Evolutionary conservation across 2,329 filamentous ascomycete genomes (phyloP).

Genomic region (Tricladium varicosporioides): DNA sequence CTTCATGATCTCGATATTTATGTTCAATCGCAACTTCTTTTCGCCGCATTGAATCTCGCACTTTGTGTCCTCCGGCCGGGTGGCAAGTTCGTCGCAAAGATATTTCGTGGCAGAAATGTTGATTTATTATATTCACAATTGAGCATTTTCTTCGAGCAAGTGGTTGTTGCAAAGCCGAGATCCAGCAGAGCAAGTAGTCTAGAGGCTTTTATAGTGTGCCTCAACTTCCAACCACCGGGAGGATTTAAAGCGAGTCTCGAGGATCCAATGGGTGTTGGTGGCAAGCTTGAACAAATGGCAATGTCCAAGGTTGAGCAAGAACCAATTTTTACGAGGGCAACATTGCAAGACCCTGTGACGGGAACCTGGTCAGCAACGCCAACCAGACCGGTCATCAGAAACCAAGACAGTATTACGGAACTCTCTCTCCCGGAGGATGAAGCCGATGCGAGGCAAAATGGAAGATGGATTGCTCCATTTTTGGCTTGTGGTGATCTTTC

Average conservation of each 20-base stretch:
- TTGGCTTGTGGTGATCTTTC: slow-evolving; percentile 96
- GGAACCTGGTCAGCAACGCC: slow-evolving; percentile 41
- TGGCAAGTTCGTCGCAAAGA: slow-evolving; percentile 96
- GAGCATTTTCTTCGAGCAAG: slow-evolving; percentile 82
- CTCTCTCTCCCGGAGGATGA: slow-evolving; percentile 30
- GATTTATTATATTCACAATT: slow-evolving; percentile 93
- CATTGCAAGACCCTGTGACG: slow-evolving; percentile 45
- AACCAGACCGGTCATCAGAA: slow-evolving; percentile 5
- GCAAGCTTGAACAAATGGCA: slow-evolving; percentile 50
- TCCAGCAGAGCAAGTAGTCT: slow-evolving; percentile 95
- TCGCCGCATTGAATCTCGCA: slow-evolving; percentile 88
- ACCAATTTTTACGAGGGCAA: slow-evolving; percentile 41
- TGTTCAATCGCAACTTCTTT: slow-evolving; percentile 92
- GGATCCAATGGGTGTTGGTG: slow-evolving; percentile 67
- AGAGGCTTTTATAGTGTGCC: slow-evolving; percentile 94
- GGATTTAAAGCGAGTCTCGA: slow-evolving; percentile 76
- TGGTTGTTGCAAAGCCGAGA: slow-evolving; percentile 89
- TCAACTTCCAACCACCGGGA: slow-evolving; percentile 78
- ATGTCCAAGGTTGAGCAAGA: slow-evolving; percentile 40
- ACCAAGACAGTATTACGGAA: slow-evolving; percentile 27
- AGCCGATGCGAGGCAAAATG: slow-evolving; percentile 43
- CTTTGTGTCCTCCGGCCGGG: slow-evolving; percentile 89
- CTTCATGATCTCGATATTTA: slow-evolving; percentile 98
- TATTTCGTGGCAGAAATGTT: slow-evolving; percentile 93
- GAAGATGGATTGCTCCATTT: slow-evolving; percentile 87